Percentiles rank a stretch among this genome's conserved stretches.
Evolutionary conservation across 2,329 filamentous ascomycete genomes (phyloP).

Genomic region (Scedosporium boydii): DNA sequence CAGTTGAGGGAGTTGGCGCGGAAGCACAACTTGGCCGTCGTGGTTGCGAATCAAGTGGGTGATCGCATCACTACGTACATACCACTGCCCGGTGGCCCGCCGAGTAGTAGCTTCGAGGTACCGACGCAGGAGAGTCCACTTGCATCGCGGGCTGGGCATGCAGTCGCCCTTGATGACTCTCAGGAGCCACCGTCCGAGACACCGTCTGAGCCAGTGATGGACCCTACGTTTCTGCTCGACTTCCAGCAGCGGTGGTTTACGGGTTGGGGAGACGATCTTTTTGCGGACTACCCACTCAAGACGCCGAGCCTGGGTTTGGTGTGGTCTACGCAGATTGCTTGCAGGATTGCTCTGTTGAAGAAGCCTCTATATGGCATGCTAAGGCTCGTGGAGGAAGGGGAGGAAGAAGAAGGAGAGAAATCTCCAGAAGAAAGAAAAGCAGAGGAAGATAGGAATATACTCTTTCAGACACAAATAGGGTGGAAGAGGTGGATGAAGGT

Average conservation of each 20-base stretch:
- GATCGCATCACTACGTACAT: slow-evolving; percentile 59
- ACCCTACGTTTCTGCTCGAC: slow-evolving; percentile 59
- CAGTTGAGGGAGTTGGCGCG: slow-evolving; percentile 68
- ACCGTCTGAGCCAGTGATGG: slow-evolving; percentile 19
- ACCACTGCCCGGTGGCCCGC: slow-evolving; percentile 6
- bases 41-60: slow-evolving; percentile 91
- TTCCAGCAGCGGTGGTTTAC: slow-evolving; percentile 94
- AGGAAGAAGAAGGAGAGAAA: slow-evolving; percentile 25
- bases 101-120: slow-evolving; percentile 6
- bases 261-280: slow-evolving; percentile 73
- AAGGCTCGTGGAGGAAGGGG: slow-evolving; percentile 27
- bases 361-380: slow-evolving; percentile 43
- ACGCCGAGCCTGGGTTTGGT: slow-evolving; percentile 80
- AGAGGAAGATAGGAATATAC: slow-evolving; percentile 11
- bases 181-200: slow-evolving; percentile 14
- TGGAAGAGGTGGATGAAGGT: slow-evolving; percentile 78
- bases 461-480: slow-evolving; percentile 34
- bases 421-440: not conserved
- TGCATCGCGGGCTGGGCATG: slow-evolving; percentile 31
- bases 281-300: slow-evolving; percentile 48
- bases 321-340: slow-evolving; percentile 83
- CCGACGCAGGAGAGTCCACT: slow-evolving; percentile 38
- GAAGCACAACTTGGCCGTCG: slow-evolving; percentile 67
- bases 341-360: slow-evolving; percentile 73
- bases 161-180: slow-evolving; percentile 18